Base-by-base conservation (phyloP, 1,284 basidiomycete species). In the Malassezia vespertilionis region DNA sequence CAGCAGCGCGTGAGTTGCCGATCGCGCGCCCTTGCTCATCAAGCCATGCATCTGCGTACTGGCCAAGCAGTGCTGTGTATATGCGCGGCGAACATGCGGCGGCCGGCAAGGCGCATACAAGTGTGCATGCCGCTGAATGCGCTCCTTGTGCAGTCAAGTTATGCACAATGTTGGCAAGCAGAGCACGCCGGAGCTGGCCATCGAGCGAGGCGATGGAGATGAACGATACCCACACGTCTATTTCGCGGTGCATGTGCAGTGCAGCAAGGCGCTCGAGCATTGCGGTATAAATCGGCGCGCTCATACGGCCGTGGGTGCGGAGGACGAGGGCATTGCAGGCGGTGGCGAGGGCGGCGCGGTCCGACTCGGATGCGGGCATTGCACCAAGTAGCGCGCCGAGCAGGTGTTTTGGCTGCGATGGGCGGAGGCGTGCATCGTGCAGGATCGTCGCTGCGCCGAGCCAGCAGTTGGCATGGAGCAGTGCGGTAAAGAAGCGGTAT, bases 321-420 rank as follows among this genome's bases (percentile, higher is more conserved):
- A 10, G 22, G 18, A 36, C 41, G 5, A 57, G 30, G 9, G 40
- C 44, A n/a, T 44, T 33, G 2, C 52, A 48, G 1, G 51, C 42
- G 4, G 50, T 44, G 5, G 30, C 39, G 12, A 46, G 31, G 6
- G 44, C 53, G 4, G 36, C 46, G 20, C 48, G 51, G 11, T 47
- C 40, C 1, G 42, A 34, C 22, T 43, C n/a, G 14, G 21, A 23
- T 2, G 6, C 18, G 15, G 17, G 30, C 30, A 20, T 15, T 15
- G 2, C 24, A 23, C n/a, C 36, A 46, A 60, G 30, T 21, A 62
- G 37, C 5, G 21, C 28, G 12, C 52, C 51, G 8, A 62, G 30
- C 40, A 62, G 34, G 12, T 40, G 50, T 3, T 53, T 48, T 22
- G 56, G 43, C 33, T 62, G 60, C 12, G 57, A 54, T 0, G 54